A percentile compares a stretch with the other conserved stretches of the same genome.
These are phyloP conservation scores for Erodium texanum DNA, from an alignment of 441 rosid species.

Conservation along the genomic window DNA sequence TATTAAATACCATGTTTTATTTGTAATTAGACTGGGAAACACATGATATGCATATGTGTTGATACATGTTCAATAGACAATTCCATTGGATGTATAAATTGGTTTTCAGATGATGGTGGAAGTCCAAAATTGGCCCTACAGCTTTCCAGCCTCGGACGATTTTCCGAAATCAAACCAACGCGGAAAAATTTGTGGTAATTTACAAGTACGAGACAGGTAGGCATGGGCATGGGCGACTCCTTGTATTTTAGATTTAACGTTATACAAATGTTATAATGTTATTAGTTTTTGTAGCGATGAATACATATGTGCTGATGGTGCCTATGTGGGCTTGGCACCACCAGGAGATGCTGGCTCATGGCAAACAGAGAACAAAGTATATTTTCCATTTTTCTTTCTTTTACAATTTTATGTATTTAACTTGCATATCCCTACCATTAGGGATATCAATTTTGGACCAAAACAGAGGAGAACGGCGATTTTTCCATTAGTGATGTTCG, in stretches of 20 bases:
- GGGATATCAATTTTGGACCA: constrained; percentile 58
- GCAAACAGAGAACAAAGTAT: constrained; percentile 70
- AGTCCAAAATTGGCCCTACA: constrained; percentile 58
- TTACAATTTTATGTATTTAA: neutral
- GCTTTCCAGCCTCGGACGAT: constrained; percentile 49
- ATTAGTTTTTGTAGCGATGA: constrained; percentile 28
- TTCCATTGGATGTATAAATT: too few relatives aligned
- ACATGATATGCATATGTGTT: too few relatives aligned
- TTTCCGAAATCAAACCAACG: constrained; percentile 38
- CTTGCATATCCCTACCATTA: neutral
- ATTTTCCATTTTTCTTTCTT: too few relatives aligned
- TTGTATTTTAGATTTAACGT: too few relatives aligned
- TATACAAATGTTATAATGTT: too few relatives aligned
- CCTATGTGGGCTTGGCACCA: constrained; percentile 61
- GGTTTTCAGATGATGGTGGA: constrained; percentile 37
- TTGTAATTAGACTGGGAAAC: too few relatives aligned
- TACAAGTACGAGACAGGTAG: constrained; percentile 39
- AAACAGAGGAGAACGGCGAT: constrained; percentile 37
- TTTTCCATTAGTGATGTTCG: constrained; percentile 36
- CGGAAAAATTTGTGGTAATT: constrained; percentile 38
- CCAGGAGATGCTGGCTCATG: constrained; percentile 72
- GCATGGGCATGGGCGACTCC: too few relatives aligned
- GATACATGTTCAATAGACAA: too few relatives aligned
- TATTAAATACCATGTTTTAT: too few relatives aligned
- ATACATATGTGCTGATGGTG: constrained; percentile 38